These are phyloP conservation scores for Ochromonas danica DNA, from an alignment of 108 stramenopile species.

Conservation along the genomic window DNA sequence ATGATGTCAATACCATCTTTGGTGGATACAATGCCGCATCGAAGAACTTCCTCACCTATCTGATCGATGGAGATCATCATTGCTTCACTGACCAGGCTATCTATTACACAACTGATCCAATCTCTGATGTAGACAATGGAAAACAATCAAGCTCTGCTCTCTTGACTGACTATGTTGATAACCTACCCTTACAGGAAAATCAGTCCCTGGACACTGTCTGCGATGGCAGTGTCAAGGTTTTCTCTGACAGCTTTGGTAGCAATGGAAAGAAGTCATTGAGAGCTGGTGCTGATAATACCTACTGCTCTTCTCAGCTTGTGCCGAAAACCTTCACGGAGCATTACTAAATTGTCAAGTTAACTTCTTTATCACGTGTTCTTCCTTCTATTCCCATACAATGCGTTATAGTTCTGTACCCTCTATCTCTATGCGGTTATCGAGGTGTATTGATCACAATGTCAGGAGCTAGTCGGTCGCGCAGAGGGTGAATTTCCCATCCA, in stretches of 20 bases:
- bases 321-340: slow-evolving; percentile 26
- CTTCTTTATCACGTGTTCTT: no score
- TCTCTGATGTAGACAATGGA: neutral
- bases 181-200: neutral
- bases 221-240: neutral
- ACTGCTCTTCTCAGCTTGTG: slow-evolving; percentile 6
- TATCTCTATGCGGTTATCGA: no score
- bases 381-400: no score
- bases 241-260: neutral
- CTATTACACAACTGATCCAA: slow-evolving; percentile 27
- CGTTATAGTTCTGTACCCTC: no score
- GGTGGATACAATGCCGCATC: neutral
- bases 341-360: neutral
- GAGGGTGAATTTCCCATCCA: no score
- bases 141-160: neutral
- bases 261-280: neutral
- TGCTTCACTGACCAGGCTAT: slow-evolving; percentile 14
- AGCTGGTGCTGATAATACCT: neutral
- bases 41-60: slow-evolving; percentile 14
- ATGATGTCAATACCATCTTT: slow-evolving; percentile 11
- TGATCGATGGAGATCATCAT: slow-evolving; percentile 33
- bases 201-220: neutral
- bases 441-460: no score
- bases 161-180: neutral
- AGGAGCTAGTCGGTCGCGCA: no score